phyloP scores from a whole-genome alignment of 2,329 filamentous ascomycete genomes.

The Nannizziopsis barbatae region DNA sequence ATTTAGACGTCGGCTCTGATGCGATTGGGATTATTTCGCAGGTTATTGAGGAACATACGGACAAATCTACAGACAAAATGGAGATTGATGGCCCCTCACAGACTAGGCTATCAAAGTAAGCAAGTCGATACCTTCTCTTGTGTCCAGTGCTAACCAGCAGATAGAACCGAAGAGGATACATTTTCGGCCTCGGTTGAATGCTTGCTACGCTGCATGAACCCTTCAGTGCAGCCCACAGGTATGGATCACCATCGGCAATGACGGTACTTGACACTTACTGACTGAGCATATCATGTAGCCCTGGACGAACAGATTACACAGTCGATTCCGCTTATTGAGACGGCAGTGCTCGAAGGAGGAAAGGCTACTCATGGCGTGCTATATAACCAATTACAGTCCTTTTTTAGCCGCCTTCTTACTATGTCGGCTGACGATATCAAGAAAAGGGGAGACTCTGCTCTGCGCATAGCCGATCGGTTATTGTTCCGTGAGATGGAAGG shows the following conservation, averaged over 20 bases:
- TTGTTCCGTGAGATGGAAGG: slow-evolving; percentile 27
- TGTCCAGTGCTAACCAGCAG: neutral
- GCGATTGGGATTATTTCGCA: slow-evolving; percentile 54
- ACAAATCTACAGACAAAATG: slow-evolving; percentile 51
- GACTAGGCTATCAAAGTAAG: slow-evolving; percentile 30
- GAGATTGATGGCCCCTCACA: slow-evolving; percentile 48
- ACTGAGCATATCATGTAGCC: slow-evolving; percentile 17
- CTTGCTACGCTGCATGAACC: slow-evolving; percentile 30
- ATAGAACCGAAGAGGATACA: slow-evolving; percentile 25
- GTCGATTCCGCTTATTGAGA: slow-evolving; percentile 22
- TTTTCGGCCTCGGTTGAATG: slow-evolving; percentile 31
- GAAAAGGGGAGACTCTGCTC: slow-evolving; percentile 22
- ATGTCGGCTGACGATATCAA: slow-evolving; percentile 14
- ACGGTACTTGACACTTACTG: slow-evolving; percentile 13
- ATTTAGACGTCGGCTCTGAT: slow-evolving; percentile 59
- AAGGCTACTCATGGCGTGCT: slow-evolving; percentile 27
- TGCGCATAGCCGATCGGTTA: slow-evolving; percentile 22
- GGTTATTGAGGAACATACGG: slow-evolving; percentile 46
- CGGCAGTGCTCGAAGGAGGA: slow-evolving; percentile 25
- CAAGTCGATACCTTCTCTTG: neutral
- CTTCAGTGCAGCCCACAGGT: slow-evolving; percentile 16
- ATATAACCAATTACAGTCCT: slow-evolving; percentile 27
- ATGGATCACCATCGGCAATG: slow-evolving; percentile 15
- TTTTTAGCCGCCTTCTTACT: slow-evolving; percentile 25
- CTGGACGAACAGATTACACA: slow-evolving; percentile 24